Conservation (phyloP, 306 rosid species). For the Prosopis cineraria region DNA sequence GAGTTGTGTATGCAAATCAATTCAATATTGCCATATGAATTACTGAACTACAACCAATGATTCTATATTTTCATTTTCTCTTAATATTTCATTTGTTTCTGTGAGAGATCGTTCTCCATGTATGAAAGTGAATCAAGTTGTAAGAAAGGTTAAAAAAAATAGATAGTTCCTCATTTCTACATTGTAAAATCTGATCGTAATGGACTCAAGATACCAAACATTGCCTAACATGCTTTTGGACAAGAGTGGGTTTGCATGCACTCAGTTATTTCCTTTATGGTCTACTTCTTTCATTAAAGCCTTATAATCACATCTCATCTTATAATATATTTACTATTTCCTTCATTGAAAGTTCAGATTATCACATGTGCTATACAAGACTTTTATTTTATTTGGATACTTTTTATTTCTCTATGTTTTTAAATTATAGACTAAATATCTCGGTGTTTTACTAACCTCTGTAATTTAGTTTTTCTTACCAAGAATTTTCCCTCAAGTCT, state of each 20-base stretch:
- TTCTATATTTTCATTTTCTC: not conserved
- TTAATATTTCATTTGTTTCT: not conserved
- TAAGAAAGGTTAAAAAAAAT: not conserved
- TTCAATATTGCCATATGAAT: not conserved
- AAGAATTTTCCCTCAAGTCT: not conserved
- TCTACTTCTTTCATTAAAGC: not conserved
- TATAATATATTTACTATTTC: not conserved
- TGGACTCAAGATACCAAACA: not conserved
- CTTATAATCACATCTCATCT: not conserved
- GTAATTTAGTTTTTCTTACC: constrained; percentile 6
- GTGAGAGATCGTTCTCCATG: not conserved
- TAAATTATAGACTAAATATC: not conserved
- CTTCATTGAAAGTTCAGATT: not conserved
- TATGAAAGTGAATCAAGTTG: not conserved
- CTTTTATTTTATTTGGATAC: not conserved
- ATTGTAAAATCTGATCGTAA: not conserved
- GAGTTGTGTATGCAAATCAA: not conserved
- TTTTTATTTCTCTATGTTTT: not conserved
- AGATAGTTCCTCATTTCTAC: not conserved
- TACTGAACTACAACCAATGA: not conserved
- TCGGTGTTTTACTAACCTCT: not conserved
- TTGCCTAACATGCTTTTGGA: constrained; percentile 8
- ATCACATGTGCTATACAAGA: not conserved
- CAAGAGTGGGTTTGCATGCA: not conserved
- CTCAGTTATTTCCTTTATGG: not conserved